Conservation (phyloP, 805 yeast species). For the Kodamaea jinghongensis region DNA sequence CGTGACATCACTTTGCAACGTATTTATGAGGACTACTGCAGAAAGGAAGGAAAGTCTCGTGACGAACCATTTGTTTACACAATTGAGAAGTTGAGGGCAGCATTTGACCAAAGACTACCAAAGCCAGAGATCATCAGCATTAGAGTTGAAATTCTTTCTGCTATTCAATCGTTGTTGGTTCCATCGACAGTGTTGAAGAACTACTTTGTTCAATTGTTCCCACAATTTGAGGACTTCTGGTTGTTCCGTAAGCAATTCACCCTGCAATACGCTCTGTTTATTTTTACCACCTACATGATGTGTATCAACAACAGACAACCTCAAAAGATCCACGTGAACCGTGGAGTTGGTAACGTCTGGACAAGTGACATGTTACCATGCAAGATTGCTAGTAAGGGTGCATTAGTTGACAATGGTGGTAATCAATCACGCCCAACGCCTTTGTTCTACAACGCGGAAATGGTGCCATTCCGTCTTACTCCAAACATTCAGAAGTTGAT, state of each 20-base stretch:
- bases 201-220: conserved; percentile 67
- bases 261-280: conserved; percentile 89
- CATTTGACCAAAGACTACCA: conserved; percentile 89
- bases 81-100: conserved; percentile 81
- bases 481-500: conserved; percentile 92
- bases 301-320: conserved; percentile 92
- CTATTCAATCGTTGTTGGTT: conserved; percentile 82
- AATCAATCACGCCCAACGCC: conserved; percentile 58
- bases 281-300: conserved; percentile 92
- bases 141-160: conserved; percentile 85
- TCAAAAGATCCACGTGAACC: conserved; percentile 82
- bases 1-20: conserved; percentile 73
- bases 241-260: conserved; percentile 92
- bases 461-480: conserved; percentile 93
- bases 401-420: conserved; percentile 32
- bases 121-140: conserved; percentile 88
- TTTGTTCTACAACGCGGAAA: conserved; percentile 83
- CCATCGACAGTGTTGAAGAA: conserved; percentile 82
- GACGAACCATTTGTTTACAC: conserved; percentile 91
- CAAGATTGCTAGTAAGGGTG: conserved; percentile 57
- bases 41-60: conserved; percentile 64
- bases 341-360: conserved; percentile 83
- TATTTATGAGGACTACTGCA: conserved; percentile 86
- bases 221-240: conserved; percentile 93
- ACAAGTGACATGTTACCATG: conserved; percentile 95